phyloP scores from a whole-genome alignment of 2,329 filamentous ascomycete species.

The Pyrenochaeta sp. region DNA sequence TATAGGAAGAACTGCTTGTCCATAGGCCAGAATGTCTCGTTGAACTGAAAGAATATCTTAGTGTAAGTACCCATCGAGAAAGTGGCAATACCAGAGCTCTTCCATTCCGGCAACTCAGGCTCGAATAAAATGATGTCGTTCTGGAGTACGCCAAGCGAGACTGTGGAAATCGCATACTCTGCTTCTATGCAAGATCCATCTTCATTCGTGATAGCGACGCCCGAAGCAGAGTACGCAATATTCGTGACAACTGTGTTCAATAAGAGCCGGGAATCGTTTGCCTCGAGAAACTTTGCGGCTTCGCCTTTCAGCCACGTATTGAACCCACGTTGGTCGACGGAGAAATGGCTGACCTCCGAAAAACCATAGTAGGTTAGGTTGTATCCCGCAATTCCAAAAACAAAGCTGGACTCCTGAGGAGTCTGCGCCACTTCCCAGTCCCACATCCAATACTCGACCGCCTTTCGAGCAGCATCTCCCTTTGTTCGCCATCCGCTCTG shows the following conservation, averaged over 20 bases:
- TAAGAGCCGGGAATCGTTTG: constrained; percentile 65
- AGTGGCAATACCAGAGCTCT: constrained; percentile 66
- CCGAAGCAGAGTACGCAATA: constrained; percentile 61
- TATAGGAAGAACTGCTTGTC: constrained; percentile 65
- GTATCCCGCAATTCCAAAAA: constrained; percentile 64
- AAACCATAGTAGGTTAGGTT: constrained; percentile 72
- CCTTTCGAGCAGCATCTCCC: constrained; percentile 63
- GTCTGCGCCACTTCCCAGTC: constrained; percentile 67
- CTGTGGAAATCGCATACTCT: constrained; percentile 71
- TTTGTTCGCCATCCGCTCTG: constrained; percentile 70
- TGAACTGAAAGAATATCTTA: constrained; percentile 76
- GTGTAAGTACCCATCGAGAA: constrained; percentile 77
- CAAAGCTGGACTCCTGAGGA: constrained; percentile 65
- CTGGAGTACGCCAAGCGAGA: constrained; percentile 74
- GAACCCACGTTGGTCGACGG: constrained; percentile 69
- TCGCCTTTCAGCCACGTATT: constrained; percentile 66
- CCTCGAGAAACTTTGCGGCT: constrained; percentile 64
- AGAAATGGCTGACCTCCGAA: constrained; percentile 68
- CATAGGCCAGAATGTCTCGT: constrained; percentile 70
- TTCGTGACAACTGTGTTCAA: constrained; percentile 67
- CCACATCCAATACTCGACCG: constrained; percentile 68
- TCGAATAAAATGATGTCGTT: constrained; percentile 66
- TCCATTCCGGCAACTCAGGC: constrained; percentile 70
- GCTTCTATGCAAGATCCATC: constrained; percentile 67
- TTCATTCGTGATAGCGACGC: constrained; percentile 62